Evolutionary conservation across 1,284 basidiomycete species (phyloP), one percentile per base, ranked within the genome.

Genomic region (Puccinia brachypodii): DNA sequence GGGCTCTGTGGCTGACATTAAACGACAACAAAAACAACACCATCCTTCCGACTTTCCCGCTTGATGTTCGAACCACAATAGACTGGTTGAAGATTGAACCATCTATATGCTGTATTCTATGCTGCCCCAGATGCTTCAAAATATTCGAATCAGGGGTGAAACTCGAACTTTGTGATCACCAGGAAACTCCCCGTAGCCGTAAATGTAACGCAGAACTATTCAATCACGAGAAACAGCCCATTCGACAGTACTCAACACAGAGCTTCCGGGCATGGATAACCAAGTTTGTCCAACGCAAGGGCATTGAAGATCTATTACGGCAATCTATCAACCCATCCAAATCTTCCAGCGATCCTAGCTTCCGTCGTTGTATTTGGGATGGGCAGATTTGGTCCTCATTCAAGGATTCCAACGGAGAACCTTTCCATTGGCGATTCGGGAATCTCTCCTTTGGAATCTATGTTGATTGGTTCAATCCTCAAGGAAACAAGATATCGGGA

Each of bases 381-480:
- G 76, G 76, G 3, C n/a, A 33, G 6, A 42, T 79, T 11, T 79
- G 50, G 76, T 58, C 44, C 7, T 4, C 16, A 14, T 79, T 79
- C 40, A 71, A 44, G 47, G 66, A 71, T 71, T 60, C 44, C 1
- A 40, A 79, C 8, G 25, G 38, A 4, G 16, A 71, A 13, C 40
- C 28, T 28, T 71, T 79, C 58, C 64, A 69, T 50, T 14, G 25
- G 28, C 7, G 33, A 3, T 58, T 71, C 14, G 76, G 76, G 8
- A 79, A 79, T 60, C 33, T 79, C 4, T 79, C 66, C 0, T 79
- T 79, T 60, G 66, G 76, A 60, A 56, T 79, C 1, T 79, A 69
- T 28, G 9, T 79, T 44, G 66, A 79, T 60, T 79, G 76, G 76
- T 71, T 71, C 50, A 79, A 79, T 42, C 76, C 76, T 40, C 53